Conservation (phyloP, 805 yeast genomes). For the Diddensiella caesifluorescens region DNA sequence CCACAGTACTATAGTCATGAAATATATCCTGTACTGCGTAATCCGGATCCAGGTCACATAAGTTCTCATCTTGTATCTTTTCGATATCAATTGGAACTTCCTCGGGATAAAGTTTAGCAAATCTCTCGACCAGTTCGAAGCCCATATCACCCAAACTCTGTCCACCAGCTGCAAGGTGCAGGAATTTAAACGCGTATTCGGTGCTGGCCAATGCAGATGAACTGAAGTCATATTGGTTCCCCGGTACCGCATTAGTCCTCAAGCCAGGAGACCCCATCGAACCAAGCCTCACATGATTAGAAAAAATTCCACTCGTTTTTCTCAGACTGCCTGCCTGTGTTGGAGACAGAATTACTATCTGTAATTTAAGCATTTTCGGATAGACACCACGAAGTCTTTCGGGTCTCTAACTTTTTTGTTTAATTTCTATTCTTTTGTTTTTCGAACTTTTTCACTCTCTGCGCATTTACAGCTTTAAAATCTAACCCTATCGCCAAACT, state of each 20-base stretch:
- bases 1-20: conserved; percentile 41
- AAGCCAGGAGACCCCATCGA: neutral
- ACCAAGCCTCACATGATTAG: conserved; percentile 24
- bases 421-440: too few relatives aligned
- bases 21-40: conserved; percentile 62
- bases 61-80: conserved; percentile 60
- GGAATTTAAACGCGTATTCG: conserved; percentile 42
- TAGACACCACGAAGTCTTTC: too few relatives aligned
- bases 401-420: too few relatives aligned
- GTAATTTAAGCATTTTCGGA: conserved; percentile 45
- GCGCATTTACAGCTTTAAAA: too few relatives aligned
- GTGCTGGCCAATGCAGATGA: conserved; percentile 1
- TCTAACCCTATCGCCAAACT: too few relatives aligned
- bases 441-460: too few relatives aligned
- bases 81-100: conserved; percentile 41
- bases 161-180: conserved; percentile 53
- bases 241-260: conserved; percentile 6
- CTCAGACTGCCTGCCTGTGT: conserved; percentile 18
- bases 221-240: neutral
- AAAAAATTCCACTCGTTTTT: conserved; percentile 15
- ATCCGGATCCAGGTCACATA: conserved; percentile 78
- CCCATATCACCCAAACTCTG: conserved; percentile 46
- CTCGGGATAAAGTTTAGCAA: conserved; percentile 59
- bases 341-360: conserved; percentile 39
- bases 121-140: conserved; percentile 50